phyloP scores from a whole-genome alignment of 306 rosid species.

The Carpinus fangiana region DNA sequence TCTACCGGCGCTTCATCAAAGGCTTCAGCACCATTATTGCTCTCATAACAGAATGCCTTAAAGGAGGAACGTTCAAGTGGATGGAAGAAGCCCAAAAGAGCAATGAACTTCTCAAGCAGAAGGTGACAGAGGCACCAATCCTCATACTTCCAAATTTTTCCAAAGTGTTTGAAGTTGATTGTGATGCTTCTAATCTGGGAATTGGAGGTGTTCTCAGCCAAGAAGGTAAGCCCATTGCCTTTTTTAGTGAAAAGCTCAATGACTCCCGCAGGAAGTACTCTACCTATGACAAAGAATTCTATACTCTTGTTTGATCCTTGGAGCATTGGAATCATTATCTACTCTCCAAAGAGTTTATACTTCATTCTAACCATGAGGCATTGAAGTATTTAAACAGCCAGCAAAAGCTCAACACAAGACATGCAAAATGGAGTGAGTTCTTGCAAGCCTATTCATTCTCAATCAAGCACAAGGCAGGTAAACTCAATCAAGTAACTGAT shows the following conservation, averaged over 20 bases:
- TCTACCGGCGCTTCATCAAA: background rate
- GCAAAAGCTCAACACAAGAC: background rate
- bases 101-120: too few relatives aligned
- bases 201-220: too few relatives aligned
- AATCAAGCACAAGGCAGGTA: too few relatives aligned
- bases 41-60: background rate
- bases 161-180: too few relatives aligned
- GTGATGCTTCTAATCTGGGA: too few relatives aligned
- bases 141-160: too few relatives aligned
- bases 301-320: background rate
- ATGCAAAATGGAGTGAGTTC: too few relatives aligned
- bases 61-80: background rate
- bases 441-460: too few relatives aligned
- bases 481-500: background rate
- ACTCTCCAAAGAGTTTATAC: background rate
- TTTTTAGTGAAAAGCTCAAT: background rate
- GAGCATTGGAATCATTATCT: background rate
- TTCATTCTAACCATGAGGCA: background rate
- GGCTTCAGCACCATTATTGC: background rate
- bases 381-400: background rate
- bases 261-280: background rate
- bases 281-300: background rate
- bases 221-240: too few relatives aligned
- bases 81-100: background rate
- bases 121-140: too few relatives aligned